Conservation (phyloP, 352 stramenopile species). For the Stramenopiles sp. region DNA sequence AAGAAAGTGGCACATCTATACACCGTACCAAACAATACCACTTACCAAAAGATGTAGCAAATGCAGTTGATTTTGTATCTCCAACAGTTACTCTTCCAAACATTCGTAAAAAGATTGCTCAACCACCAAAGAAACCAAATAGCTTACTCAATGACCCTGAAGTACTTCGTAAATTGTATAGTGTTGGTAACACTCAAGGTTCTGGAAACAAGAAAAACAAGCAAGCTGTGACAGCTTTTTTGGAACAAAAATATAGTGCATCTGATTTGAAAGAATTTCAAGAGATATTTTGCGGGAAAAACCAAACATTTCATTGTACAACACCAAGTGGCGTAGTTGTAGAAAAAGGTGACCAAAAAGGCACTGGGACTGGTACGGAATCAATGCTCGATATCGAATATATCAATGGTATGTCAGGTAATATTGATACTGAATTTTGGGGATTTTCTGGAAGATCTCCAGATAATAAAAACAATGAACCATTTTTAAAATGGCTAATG, state of each 20-base stretch:
- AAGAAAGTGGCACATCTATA: not conserved
- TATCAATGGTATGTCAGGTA: conserved; percentile 39
- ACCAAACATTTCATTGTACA: not conserved
- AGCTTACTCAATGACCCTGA: not conserved
- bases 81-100: not conserved
- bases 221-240: conserved; percentile 1
- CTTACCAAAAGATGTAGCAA: not conserved
- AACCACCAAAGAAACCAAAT: not conserved
- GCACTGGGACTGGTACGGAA: conserved; percentile 31
- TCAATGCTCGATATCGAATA: conserved; percentile 68
- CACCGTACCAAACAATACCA: not conserved
- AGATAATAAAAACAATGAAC: conserved; percentile 59
- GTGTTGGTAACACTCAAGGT: not conserved
- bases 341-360: not conserved
- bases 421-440: conserved; percentile 9
- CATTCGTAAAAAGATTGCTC: not conserved
- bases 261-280: conserved; percentile 5
- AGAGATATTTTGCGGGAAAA: conserved; percentile 2
- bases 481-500: conserved; percentile 52
- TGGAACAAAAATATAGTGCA: not conserved
- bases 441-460: conserved; percentile 31
- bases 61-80: not conserved
- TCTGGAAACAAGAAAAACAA: not conserved
- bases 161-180: not conserved
- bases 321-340: not conserved